Evolutionary conservation across 306 rosid species (phyloP), one percentile per base, ranked within the genome.

Genomic region (Myrica gale): DNA sequence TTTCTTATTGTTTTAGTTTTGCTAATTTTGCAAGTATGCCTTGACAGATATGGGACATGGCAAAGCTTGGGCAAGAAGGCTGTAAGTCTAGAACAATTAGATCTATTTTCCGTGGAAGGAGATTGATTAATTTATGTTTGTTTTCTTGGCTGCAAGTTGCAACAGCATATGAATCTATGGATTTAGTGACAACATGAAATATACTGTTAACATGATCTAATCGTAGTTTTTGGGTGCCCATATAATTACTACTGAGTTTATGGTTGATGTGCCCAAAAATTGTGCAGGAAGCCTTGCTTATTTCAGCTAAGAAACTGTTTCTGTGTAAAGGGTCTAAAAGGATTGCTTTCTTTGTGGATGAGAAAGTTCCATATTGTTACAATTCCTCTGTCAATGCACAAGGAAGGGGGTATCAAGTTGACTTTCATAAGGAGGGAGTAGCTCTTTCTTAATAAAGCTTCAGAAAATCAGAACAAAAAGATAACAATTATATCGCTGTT

Each of bases 41-140:
- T 84, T 19, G 11, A 15, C 81, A 95, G 99, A 87, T 96, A 39
- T 96, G 99, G 99, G 97, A 96, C 87, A 96, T 92, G 97, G 91
- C 97, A 76, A 90, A 88, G 88, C 93, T 96, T 77, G 97, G 99
- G 84, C 97, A 90, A 78, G 93, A 87, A 75, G 52, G 39, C 81
- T 84, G 99, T 90, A 85, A 89, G 97, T 92, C 80, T 74, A 50
- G 74, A 47, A 69, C 62, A 66, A 17, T 68, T 61, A 53, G 4
- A 48, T 20, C 19, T n/a, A 5, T 57, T 20, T 56, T 32, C 37
- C 37, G 2, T 32, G 37, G 3, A 32, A 32, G 37, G 3, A 32
- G 37, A 32, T 32, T 32, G 37, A 32, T 32, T 32, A 32, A 32
- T 56, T 56, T 8, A 3, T 56, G 9, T 21, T 17, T 17, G n/a